Conservation (phyloP, 192 early-diverging fungal genomes). For the Chytriomyces confervae region DNA sequence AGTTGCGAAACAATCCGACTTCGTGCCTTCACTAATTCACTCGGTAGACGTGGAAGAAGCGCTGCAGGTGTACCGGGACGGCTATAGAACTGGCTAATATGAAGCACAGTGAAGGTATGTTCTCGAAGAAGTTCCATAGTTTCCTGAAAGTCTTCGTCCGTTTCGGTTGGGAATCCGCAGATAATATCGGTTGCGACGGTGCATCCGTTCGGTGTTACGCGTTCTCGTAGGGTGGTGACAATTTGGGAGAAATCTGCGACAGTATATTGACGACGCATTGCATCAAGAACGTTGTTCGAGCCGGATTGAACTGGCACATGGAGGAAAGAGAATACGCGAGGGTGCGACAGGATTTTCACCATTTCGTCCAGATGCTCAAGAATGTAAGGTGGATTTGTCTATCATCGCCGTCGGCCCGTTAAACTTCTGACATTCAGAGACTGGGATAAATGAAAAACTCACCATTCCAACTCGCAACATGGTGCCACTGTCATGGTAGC, state of each 20-base stretch:
- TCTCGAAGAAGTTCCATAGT: slow-evolving; percentile 52
- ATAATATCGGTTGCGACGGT: slow-evolving; percentile 66
- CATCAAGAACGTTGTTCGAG: slow-evolving; percentile 52
- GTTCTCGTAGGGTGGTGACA: slow-evolving; percentile 38
- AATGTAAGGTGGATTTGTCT: slow-evolving; percentile 69
- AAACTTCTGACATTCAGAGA: neutral
- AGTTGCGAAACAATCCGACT: slow-evolving; percentile 47
- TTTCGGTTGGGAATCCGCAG: slow-evolving; percentile 66
- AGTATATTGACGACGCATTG: slow-evolving; percentile 61
- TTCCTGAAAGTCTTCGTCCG: slow-evolving; percentile 56
- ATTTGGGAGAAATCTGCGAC: slow-evolving; percentile 53
- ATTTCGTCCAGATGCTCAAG: slow-evolving; percentile 59
- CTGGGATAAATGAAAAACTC: neutral
- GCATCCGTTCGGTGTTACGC: slow-evolving; percentile 43
- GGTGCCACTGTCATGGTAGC: slow-evolving; percentile 26
- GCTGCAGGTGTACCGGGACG: slow-evolving; percentile 68
- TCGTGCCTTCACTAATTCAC: slow-evolving; percentile 57
- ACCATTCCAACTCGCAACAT: slow-evolving; percentile 66
- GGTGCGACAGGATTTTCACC: slow-evolving; percentile 54
- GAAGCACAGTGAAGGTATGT: slow-evolving; percentile 57
- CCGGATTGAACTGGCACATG: slow-evolving; percentile 67
- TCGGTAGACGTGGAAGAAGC: slow-evolving; percentile 46
- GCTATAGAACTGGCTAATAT: slow-evolving; percentile 66
- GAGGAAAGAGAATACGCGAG: slow-evolving; percentile 63
- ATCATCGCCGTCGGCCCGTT: neutral